phyloP scores from a whole-genome alignment of 805 yeast genomes.

The Ogataea pignaliae region DNA sequence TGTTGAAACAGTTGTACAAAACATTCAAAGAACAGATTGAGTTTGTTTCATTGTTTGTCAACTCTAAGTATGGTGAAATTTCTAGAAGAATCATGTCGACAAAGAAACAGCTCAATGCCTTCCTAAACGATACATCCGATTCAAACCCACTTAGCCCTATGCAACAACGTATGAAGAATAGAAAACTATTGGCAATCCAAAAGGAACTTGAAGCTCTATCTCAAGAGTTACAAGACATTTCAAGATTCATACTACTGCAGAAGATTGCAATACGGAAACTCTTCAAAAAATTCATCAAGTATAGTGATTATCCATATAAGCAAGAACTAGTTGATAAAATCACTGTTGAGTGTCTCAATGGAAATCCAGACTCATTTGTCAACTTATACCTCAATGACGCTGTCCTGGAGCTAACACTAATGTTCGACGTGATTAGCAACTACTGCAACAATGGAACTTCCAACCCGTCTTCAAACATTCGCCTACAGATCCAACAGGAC shows the following conservation, averaged over 20 bases:
- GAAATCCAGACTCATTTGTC: constrained; percentile 52
- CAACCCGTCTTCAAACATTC: not conserved
- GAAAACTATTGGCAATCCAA: constrained; percentile 24
- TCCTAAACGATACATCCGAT: constrained; percentile 16
- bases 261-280: constrained; percentile 70
- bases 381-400: constrained; percentile 55
- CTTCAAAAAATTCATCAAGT: constrained; percentile 61
- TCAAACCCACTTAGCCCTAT: constrained; percentile 4
- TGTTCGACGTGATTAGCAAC: constrained; percentile 43
- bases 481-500: not conserved
- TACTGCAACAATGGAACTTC: constrained; percentile 8
- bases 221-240: constrained; percentile 54
- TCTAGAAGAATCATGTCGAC: constrained; percentile 38
- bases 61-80: constrained; percentile 66
- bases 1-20: constrained; percentile 32
- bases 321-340: constrained; percentile 31
- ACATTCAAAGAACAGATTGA: constrained; percentile 58
- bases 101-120: constrained; percentile 23
- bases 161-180: constrained; percentile 17
- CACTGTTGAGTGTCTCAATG: constrained; percentile 22
- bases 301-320: constrained; percentile 33
- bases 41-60: constrained; percentile 56
- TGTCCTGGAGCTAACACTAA: constrained; percentile 54
- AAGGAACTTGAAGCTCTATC: constrained; percentile 40
- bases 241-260: constrained; percentile 70